Conservation (phyloP, 164 flowering plant species). For the Cinnamomum micranthum region DNA sequence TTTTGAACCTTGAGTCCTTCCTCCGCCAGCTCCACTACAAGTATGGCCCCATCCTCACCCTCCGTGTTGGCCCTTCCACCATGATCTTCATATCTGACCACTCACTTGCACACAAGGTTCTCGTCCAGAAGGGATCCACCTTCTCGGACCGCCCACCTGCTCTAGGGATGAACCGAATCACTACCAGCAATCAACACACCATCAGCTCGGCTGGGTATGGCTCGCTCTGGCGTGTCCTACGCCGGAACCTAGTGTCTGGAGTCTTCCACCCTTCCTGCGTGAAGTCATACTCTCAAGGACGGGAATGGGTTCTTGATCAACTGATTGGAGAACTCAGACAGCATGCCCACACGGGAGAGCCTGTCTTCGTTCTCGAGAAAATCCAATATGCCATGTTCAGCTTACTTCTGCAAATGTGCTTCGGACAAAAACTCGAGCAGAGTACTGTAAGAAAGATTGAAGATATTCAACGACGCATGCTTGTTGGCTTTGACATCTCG, state of each 20-base stretch:
- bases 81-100: conserved; percentile 28
- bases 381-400: conserved; percentile 27
- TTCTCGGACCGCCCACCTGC: conserved; percentile 36
- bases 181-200: background rate
- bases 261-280: conserved; percentile 29
- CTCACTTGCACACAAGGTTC: conserved; percentile 31
- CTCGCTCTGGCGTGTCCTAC: conserved; percentile 33
- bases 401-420: conserved; percentile 33
- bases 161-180: background rate
- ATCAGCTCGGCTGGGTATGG: conserved; percentile 33
- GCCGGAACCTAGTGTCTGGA: conserved; percentile 33
- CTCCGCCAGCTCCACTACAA: conserved; percentile 20
- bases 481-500: conserved; percentile 14
- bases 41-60: conserved; percentile 38
- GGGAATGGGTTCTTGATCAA: conserved; percentile 24
- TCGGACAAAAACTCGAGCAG: conserved; percentile 33
- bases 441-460: conserved; percentile 17
- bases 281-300: conserved; percentile 21
- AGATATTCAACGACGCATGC: background rate
- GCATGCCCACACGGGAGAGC: background rate
- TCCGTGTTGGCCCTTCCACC: conserved; percentile 23
- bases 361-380: conserved; percentile 12
- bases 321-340: conserved; percentile 9
- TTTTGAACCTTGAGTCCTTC: conserved; percentile 13
- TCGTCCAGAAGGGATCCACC: conserved; percentile 30